phyloP scores from a whole-genome alignment of 2,329 filamentous ascomycete genomes.

The Macroventuria anomochaeta region DNA sequence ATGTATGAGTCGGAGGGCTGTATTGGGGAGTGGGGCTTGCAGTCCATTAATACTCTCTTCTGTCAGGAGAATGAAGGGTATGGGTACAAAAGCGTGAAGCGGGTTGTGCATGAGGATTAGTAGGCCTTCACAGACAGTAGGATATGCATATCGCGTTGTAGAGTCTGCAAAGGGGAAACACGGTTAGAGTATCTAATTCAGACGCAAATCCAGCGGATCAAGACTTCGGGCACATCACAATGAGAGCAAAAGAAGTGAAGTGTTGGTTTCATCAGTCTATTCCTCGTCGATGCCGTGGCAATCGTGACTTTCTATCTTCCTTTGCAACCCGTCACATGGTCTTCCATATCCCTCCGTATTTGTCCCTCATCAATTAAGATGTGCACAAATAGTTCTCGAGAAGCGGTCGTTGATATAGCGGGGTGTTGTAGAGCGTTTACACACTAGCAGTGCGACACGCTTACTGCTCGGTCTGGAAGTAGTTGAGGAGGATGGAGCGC shows the following conservation, averaged over 20 bases:
- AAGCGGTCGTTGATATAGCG: constrained; percentile 7
- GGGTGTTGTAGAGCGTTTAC: constrained; percentile 9
- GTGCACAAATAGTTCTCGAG: constrained; percentile 4
- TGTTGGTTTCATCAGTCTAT: constrained; percentile 17
- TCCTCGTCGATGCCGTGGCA: constrained; percentile 15
- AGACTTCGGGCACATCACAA: neutral
- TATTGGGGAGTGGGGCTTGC: no score
- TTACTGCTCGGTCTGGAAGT: constrained; percentile 89
- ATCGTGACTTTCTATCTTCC: constrained; percentile 16
- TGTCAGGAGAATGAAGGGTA: no score
- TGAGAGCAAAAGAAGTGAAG: neutral
- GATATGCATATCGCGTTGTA: no score
- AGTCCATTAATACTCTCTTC: no score
- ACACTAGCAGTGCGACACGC: constrained; percentile 25
- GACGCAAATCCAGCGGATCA: no score
- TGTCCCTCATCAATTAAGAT: constrained; percentile 15
- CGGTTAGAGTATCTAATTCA: no score
- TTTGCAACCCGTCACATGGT: constrained; percentile 5
- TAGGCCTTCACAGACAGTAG: no score
- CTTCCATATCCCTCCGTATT: constrained; percentile 5
- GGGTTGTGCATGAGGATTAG: no score
- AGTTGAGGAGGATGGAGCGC: constrained; percentile 98
- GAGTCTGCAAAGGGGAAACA: no score
- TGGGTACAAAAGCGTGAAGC: no score
- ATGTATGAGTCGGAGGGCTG: no score